Percentiles rank a stretch among this genome's conserved stretches.
These are phyloP conservation scores for Sechiopsis laciniata DNA, from an alignment of 306 rosid species.

Conservation along the genomic window DNA sequence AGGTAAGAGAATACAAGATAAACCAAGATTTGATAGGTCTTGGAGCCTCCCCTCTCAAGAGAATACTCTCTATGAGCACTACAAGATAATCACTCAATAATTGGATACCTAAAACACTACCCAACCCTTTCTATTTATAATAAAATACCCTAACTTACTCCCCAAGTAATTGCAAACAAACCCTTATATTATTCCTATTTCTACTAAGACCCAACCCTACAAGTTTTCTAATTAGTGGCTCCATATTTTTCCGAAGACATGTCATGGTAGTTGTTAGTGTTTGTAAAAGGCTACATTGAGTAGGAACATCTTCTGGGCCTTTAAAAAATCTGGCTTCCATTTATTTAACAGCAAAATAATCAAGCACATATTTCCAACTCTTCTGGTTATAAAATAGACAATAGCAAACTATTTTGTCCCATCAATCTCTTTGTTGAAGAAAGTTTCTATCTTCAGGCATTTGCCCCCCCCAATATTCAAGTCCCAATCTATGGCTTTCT, in stretches of 20 bases:
- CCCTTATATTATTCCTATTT: too few species aligned
- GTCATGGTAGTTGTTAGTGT: not conserved
- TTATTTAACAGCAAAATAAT: not conserved
- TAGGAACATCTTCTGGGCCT: not conserved
- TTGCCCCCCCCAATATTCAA: not conserved
- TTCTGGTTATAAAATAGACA: not conserved
- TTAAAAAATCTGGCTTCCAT: not conserved
- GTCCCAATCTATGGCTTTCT: conserved; percentile 2
- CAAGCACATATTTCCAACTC: not conserved
- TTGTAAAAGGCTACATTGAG: not conserved
- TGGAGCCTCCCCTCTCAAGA: too few species aligned
- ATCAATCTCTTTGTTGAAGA: not conserved
- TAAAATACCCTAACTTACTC: too few species aligned
- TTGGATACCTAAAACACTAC: too few species aligned
- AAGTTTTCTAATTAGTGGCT: too few species aligned
- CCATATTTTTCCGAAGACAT: not conserved
- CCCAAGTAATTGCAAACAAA: too few species aligned
- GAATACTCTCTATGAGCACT: too few species aligned
- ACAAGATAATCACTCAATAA: too few species aligned
- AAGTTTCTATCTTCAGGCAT: not conserved
- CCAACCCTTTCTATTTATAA: too few species aligned
- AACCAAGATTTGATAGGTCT: too few species aligned
- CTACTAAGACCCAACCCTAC: too few species aligned
- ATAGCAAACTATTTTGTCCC: not conserved
- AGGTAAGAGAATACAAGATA: too few species aligned